phyloP scores from a whole-genome alignment of 2,329 filamentous ascomycete genomes.

The Pseudogymnoascus verrucosus region DNA sequence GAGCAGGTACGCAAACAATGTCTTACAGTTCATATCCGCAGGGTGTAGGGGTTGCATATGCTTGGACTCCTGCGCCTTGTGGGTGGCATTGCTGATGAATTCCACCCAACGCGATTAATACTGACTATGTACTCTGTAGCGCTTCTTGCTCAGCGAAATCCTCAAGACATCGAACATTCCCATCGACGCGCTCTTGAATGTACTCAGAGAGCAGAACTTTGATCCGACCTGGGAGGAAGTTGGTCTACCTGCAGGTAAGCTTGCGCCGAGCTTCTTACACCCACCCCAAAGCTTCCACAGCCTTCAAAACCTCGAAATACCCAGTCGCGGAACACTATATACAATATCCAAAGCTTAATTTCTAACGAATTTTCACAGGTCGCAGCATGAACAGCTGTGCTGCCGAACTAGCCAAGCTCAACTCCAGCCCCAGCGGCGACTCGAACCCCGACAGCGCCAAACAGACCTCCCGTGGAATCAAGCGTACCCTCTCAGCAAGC shows the following conservation, averaged over 20 bases:
- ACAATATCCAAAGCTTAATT: background rate
- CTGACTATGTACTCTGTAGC: slow-evolving; percentile 11
- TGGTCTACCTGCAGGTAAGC: slow-evolving; percentile 37
- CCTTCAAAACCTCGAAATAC: background rate
- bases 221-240: slow-evolving; percentile 39
- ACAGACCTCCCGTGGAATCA: background rate
- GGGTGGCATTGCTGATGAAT: background rate
- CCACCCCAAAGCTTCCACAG: background rate
- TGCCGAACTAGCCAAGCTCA: background rate
- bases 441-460: background rate
- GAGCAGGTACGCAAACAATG: slow-evolving; percentile 14
- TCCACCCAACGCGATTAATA: background rate
- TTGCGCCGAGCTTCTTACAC: background rate
- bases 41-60: background rate
- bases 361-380: background rate
- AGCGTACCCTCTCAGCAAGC: background rate
- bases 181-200: slow-evolving; percentile 34
- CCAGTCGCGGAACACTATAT: background rate
- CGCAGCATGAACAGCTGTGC: background rate
- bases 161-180: slow-evolving; percentile 36
- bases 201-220: slow-evolving; percentile 35
- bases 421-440: background rate
- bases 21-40: background rate
- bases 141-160: slow-evolving; percentile 39
- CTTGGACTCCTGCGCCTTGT: background rate